Percentiles rank a stretch among this genome's conserved stretches.
Conservation (phyloP, 1,284 basidiomycete genomes). For the Pseudozyma hubeiensis region DNA sequence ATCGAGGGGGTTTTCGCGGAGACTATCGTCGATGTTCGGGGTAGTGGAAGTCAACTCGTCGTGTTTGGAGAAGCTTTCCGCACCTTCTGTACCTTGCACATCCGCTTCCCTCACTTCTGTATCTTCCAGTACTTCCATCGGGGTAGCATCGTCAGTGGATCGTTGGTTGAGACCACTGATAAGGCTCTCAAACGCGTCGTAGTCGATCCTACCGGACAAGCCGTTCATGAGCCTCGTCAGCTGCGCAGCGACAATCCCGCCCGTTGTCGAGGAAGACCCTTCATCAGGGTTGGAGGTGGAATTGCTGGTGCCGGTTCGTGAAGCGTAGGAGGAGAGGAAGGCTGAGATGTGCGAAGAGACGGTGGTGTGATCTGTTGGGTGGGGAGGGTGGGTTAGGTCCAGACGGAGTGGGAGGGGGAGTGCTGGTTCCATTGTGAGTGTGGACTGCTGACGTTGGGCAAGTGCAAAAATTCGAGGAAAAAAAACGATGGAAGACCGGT, state of each 20-base stretch:
- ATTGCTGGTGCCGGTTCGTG: constrained; percentile 30
- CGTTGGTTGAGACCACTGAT: constrained; percentile 7
- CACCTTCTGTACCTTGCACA: constrained; percentile 1
- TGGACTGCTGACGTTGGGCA: neutral
- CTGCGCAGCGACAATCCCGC: constrained; percentile 39
- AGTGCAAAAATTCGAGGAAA: neutral
- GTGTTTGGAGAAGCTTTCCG: constrained; percentile 10
- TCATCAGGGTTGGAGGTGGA: constrained; percentile 8
- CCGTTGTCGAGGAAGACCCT: constrained; percentile 5
- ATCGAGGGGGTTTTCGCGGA: neutral
- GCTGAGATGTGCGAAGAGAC: constrained; percentile 18
- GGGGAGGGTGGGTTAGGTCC: constrained; percentile 6
- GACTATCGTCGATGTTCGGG: neutral
- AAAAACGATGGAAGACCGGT: neutral
- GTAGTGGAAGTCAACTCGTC: constrained; percentile 2
- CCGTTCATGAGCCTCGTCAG: constrained; percentile 41
- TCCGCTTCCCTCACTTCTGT: neutral
- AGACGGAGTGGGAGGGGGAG: constrained; percentile 37
- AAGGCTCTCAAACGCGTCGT: constrained; percentile 17
- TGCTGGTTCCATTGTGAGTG: constrained; percentile 35
- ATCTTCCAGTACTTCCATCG: constrained; percentile 1
- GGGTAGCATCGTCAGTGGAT: neutral
- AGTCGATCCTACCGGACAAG: constrained; percentile 29
- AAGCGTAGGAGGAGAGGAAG: constrained; percentile 37
- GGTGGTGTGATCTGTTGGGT: constrained; percentile 7